A percentile compares a stretch with the other conserved stretches of the same genome.
Evolutionary conservation across 2,329 filamentous ascomycete genomes (phyloP).

Genomic region (Dendrostoma leiphaemia): DNA sequence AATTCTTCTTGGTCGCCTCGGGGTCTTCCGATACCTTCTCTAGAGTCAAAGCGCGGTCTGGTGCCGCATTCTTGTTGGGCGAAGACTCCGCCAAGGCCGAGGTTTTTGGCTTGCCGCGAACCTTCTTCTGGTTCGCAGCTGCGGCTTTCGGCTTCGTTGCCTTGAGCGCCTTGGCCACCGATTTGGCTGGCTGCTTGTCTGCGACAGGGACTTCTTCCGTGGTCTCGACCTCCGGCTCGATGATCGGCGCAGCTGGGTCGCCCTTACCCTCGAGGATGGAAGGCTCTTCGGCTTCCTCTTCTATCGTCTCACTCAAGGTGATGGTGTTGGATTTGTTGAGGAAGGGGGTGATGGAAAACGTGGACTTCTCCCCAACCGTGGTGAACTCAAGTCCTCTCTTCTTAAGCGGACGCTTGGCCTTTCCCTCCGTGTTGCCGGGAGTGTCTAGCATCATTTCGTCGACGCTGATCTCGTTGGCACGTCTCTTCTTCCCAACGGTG

Average conservation of each 20-base stretch:
- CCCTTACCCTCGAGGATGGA: conserved; percentile 15
- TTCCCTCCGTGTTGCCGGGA: conserved; percentile 34
- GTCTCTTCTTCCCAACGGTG: conserved; percentile 43
- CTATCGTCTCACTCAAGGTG: conserved; percentile 46
- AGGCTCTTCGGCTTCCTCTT: conserved; percentile 31
- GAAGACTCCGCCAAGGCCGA: conserved; percentile 45
- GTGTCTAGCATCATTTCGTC: conserved; percentile 49
- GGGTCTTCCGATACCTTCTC: conserved; percentile 37
- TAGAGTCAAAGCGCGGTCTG: conserved; percentile 28
- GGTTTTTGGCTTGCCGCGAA: conserved; percentile 42
- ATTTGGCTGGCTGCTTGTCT: conserved; percentile 8
- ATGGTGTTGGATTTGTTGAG: conserved; percentile 60
- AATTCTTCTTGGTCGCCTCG: conserved; percentile 29
- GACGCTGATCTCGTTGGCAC: conserved; percentile 41
- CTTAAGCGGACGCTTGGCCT: conserved; percentile 46
- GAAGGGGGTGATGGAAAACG: conserved; percentile 92
- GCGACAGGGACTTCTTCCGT: conserved; percentile 4
- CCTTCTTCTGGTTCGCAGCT: conserved; percentile 33
- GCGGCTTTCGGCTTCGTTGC: conserved; percentile 21
- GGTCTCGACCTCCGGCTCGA: conserved; percentile 15
- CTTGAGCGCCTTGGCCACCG: conserved; percentile 17
- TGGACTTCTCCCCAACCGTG: conserved; percentile 79
- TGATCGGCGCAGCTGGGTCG: conserved; percentile 10
- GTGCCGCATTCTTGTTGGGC: conserved; percentile 44
- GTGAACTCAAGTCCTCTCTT: conserved; percentile 57